Conservation (phyloP, 108 stramenopile species). For the Discostella pseudostelligera region DNA sequence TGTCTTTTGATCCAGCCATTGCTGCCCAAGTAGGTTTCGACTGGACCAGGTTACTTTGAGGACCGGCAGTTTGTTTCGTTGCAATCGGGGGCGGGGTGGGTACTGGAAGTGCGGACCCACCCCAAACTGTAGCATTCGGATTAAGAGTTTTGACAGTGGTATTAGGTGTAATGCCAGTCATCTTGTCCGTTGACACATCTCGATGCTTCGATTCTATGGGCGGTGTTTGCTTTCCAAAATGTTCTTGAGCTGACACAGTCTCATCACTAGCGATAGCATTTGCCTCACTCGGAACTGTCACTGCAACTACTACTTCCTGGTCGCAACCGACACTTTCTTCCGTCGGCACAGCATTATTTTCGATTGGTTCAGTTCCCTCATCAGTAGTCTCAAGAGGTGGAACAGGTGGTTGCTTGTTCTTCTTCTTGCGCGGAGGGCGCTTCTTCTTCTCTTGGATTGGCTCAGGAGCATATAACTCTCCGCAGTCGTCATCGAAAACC, state of each 20-base stretch:
- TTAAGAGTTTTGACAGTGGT: slow-evolving; percentile 9
- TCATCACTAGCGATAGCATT: background rate
- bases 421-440: slow-evolving; percentile 72
- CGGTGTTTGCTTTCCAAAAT: background rate
- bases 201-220: background rate
- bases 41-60: background rate
- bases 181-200: background rate
- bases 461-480: slow-evolving; percentile 25
- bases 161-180: background rate
- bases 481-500: slow-evolving; percentile 46
- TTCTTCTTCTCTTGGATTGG: slow-evolving; percentile 64
- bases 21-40: slow-evolving; percentile 49
- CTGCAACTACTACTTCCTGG: slow-evolving; percentile 3
- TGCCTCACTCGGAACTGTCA: background rate
- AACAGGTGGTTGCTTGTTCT: slow-evolving; percentile 65
- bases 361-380: slow-evolving; percentile 26
- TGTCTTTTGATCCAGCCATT: slow-evolving; percentile 25
- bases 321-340: background rate
- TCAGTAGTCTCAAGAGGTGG: slow-evolving; percentile 41
- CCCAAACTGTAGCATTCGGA: slow-evolving; percentile 13
- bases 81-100: background rate
- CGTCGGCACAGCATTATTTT: background rate
- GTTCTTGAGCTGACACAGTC: background rate
- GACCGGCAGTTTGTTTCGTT: background rate
- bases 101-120: background rate